phyloP scores from a whole-genome alignment of 106 monocot genomes.

The Dendrobium huoshanense region DNA sequence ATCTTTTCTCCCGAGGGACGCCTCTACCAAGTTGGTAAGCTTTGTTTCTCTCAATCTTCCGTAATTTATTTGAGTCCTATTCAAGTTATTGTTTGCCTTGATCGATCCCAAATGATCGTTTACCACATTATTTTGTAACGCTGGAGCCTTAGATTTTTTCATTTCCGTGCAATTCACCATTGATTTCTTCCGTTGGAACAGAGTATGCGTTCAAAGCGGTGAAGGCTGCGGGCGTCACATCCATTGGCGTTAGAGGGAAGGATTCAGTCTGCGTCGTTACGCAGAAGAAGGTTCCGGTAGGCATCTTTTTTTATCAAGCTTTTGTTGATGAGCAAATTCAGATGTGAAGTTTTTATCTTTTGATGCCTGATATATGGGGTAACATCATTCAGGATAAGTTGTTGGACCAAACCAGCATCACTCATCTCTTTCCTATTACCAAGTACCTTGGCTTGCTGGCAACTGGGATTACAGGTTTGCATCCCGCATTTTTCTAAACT shows the following conservation, averaged over 20 bases:
- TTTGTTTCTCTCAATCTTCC: not conserved
- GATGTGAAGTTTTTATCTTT: not conserved
- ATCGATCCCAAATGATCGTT: not conserved
- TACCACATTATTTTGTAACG: not conserved
- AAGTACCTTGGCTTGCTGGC: constrained; percentile 64
- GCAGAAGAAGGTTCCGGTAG: constrained; percentile 84
- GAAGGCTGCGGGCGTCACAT: constrained; percentile 39
- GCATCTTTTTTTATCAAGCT: constrained; percentile 2
- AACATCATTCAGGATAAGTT: constrained; percentile 54
- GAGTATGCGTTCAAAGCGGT: constrained; percentile 34
- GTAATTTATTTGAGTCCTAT: not conserved
- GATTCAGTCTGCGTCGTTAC: constrained; percentile 81
- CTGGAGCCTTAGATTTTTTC: not conserved
- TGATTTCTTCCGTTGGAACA: constrained; percentile 5
- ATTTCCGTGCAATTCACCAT: not conserved
- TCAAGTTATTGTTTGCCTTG: not conserved
- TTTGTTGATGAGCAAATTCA: not conserved
- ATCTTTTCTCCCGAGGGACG: constrained; percentile 99
- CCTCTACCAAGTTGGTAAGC: constrained; percentile 96
- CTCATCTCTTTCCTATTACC: constrained; percentile 63
- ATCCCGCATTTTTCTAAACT: not conserved
- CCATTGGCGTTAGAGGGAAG: constrained; percentile 70
- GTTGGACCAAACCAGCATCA: constrained; percentile 72
- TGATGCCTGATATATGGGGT: not conserved
- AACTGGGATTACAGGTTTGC: constrained; percentile 71